Percentiles rank a stretch among this genome's conserved stretches.
phyloP scores from a whole-genome alignment of 1,139 yeast species.

The Zygosaccharomyces pseudobailii region DNA sequence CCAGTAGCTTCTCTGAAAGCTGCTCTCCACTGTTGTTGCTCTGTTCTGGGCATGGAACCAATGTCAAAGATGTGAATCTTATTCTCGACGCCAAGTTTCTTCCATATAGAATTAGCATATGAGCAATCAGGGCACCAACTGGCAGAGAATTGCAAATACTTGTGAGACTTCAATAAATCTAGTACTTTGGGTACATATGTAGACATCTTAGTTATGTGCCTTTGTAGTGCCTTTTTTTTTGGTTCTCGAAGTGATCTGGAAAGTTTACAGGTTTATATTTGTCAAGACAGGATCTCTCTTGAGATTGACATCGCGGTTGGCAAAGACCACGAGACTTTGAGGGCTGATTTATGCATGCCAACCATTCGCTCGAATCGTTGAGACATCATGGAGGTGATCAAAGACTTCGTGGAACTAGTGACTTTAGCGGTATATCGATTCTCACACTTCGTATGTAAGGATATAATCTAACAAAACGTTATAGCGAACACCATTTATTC shows the following conservation, averaged over 20 bases:
- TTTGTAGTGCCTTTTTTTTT: too few species aligned
- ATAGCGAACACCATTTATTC: neutral
- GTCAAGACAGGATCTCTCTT: neutral
- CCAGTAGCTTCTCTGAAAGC: conserved; percentile 60
- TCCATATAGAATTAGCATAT: conserved; percentile 53
- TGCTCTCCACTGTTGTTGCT: conserved; percentile 52
- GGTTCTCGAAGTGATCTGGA: too few species aligned
- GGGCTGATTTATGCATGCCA: too few species aligned
- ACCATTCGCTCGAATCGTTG: neutral
- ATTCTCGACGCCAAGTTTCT: conserved; percentile 44
- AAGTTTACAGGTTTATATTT: neutral
- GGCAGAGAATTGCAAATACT: conserved; percentile 56
- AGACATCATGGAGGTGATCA: neutral
- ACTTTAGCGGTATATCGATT: neutral
- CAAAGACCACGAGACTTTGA: neutral
- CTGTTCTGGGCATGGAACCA: conserved; percentile 48
- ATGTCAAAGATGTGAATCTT: conserved; percentile 56
- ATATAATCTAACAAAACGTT: neutral
- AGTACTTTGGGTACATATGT: conserved; percentile 38
- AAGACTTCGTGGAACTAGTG: neutral
- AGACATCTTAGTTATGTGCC: conserved; percentile 6
- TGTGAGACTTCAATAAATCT: conserved; percentile 43
- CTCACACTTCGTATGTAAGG: neutral
- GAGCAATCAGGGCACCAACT: conserved; percentile 79
- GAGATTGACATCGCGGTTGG: neutral